Evolutionary conservation across 106 monocot genomes (phyloP), one percentile per base, ranked within the genome.

Genomic region (Allium cepa): DNA sequence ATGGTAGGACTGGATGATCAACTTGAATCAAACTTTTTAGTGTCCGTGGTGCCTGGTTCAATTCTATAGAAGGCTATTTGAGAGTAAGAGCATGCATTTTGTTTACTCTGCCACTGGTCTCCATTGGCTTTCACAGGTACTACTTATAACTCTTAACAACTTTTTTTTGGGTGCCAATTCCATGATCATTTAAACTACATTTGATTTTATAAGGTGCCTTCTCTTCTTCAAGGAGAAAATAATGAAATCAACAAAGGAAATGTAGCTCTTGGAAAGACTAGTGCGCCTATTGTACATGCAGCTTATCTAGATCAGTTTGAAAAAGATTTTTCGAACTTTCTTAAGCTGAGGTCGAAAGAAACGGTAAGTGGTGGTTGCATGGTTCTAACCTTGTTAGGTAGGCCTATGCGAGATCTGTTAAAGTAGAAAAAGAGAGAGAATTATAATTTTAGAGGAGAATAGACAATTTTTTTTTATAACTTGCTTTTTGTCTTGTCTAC

Each of bases 101-200:
- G 57, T 88, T 11, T 79, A 79, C 71, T 88, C 81, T 26, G 76
- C 84, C 3, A 60, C 66, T 17, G 62, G 78, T 28, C 79, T 81
- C 56, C 67, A 69, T 27, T 88, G 80, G 81, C 73, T 81, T 26
- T 84, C 81, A 10, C 65, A 84, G 88, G 84, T 77, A 53, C 0
- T 53, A 53, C 9, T 50, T 53, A 13, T 53, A 17, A 59, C 58
- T 15, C 58, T 59, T 22, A 22, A 22, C 22, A 22, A 22, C 22
- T 0, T 22, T 22, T 22, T 22, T 22, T 22, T 22, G 22, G n/a
- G n/a, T n/a, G n/a, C n/a, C n/a, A n/a, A n/a, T 22, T 22, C 7
- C 1, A 12, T 17, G 16, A 59, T 53, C 52, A 53, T 53, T 53
- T 10, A 53, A 53, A 53, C 52, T 53, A 53, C 26, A 10, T 10